Evolutionary conservation across 805 yeast species (phyloP).

Genomic region (Candida railenensis): DNA sequence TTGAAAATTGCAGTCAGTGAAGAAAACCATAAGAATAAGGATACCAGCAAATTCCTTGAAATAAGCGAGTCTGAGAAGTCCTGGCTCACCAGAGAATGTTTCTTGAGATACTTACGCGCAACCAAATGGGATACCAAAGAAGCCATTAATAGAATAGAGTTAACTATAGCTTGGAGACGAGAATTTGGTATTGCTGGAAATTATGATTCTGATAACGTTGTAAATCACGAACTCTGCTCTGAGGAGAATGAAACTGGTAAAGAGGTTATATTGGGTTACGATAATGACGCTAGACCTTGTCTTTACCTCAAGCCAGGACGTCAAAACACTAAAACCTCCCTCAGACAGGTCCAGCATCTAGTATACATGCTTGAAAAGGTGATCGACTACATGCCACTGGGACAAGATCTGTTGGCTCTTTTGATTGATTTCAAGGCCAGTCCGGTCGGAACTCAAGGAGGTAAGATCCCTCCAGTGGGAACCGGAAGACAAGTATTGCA

Average conservation of each 20-base stretch:
- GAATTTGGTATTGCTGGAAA: slow-evolving; percentile 67
- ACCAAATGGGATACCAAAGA: slow-evolving; percentile 82
- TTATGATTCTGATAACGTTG: slow-evolving; percentile 43
- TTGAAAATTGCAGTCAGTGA: slow-evolving; percentile 52
- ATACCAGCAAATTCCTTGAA: slow-evolving; percentile 27
- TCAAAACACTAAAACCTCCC: slow-evolving; percentile 89
- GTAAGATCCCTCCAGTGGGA: slow-evolving; percentile 83
- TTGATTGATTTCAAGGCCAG: slow-evolving; percentile 89
- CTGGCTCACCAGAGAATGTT: slow-evolving; percentile 92
- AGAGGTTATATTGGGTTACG: slow-evolving; percentile 87
- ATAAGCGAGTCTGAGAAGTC: slow-evolving; percentile 61
- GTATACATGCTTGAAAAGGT: slow-evolving; percentile 91
- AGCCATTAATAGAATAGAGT: slow-evolving; percentile 71
- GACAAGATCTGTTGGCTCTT: slow-evolving; percentile 90
- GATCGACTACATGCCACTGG: slow-evolving; percentile 92
- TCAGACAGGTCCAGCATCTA: slow-evolving; percentile 92
- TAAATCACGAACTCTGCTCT: slow-evolving; percentile 54
- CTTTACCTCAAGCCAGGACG: slow-evolving; percentile 90
- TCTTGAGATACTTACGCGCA: slow-evolving; percentile 87
- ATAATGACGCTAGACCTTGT: slow-evolving; percentile 88
- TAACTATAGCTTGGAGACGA: slow-evolving; percentile 89
- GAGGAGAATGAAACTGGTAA: slow-evolving; percentile 89
- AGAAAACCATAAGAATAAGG: slow-evolving; percentile 41
- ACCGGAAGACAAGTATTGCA: slow-evolving; percentile 90
- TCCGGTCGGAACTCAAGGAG: slow-evolving; percentile 54